Evolutionary conservation across 495 filamentous ascomycete genomes (phyloP).

Genomic region (Penicillium manginii): DNA sequence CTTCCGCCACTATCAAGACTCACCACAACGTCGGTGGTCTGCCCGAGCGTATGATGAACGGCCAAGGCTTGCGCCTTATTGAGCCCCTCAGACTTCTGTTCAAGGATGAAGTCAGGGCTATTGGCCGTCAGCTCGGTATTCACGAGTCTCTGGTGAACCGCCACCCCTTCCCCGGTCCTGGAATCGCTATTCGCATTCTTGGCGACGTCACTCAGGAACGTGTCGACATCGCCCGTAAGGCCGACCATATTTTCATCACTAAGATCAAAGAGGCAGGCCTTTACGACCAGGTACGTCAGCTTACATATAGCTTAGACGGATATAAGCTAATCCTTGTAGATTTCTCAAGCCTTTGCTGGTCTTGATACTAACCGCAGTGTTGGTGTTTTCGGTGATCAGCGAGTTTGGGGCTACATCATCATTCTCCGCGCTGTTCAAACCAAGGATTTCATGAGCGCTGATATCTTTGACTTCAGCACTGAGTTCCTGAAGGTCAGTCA

Average conservation of each 20-base stretch:
- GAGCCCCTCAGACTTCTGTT: constrained; percentile 82
- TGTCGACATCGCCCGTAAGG: constrained; percentile 78
- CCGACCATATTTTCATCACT: constrained; percentile 82
- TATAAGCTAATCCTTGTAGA: constrained; percentile 32
- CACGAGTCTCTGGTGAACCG: constrained; percentile 77
- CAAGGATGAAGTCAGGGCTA: constrained; percentile 78
- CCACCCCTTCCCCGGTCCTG: constrained; percentile 82
- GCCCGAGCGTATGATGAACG: constrained; percentile 30
- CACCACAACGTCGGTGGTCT: constrained; percentile 39
- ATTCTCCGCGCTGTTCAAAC: constrained; percentile 28
- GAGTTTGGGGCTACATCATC: constrained; percentile 30
- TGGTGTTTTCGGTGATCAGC: constrained; percentile 30
- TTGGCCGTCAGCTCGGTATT: constrained; percentile 78
- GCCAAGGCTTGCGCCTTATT: constrained; percentile 51
- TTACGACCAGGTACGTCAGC: constrained; percentile 60
- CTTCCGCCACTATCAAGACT: constrained; percentile 32
- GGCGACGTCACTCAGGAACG: constrained; percentile 84
- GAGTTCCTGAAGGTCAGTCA: constrained; percentile 19
- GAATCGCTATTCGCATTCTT: constrained; percentile 85
- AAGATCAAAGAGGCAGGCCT: constrained; percentile 84
- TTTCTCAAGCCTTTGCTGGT: constrained; percentile 83
- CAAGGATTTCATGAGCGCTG: constrained; percentile 30
- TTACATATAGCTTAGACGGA: neutral
- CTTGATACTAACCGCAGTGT: constrained; percentile 44
- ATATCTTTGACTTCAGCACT: constrained; percentile 18